phyloP scores from a whole-genome alignment of 768 basidiomycete species.

The Solioccasus polychromus region DNA sequence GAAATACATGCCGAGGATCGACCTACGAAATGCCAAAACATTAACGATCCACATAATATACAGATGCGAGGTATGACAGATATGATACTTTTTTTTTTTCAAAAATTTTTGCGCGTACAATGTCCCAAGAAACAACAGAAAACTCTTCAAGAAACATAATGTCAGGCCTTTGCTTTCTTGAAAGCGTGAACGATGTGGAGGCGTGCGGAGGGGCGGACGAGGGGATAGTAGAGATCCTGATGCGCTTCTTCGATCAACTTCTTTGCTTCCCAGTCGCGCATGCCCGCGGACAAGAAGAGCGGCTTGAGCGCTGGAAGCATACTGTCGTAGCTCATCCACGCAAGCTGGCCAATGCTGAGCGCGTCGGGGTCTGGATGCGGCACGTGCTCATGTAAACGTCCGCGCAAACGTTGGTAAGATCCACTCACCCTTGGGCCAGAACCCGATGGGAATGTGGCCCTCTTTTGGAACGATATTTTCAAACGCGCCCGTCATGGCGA shows the following conservation, averaged over 20 bases:
- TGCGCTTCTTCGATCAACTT: constrained; percentile 61
- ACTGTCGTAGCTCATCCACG: constrained; percentile 72
- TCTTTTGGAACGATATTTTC: constrained; percentile 54
- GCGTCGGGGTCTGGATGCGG: constrained; percentile 47
- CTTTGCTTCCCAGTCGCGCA: constrained; percentile 52
- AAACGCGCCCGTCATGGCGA: constrained; percentile 49
- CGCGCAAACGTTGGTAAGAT: constrained; percentile 7
- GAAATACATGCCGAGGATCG: constrained; percentile 9
- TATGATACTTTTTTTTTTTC: constrained; percentile 30
- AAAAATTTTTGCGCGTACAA: constrained; percentile 16
- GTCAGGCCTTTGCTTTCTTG: constrained; percentile 30
- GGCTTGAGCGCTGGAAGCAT: constrained; percentile 63
- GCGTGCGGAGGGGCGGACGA: constrained; percentile 46
- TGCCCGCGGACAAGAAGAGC: constrained; percentile 50
- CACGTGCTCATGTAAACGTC: constrained; percentile 7
- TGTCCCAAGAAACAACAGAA: constrained; percentile 22
- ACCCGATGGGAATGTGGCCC: constrained; percentile 65
- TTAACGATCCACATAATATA: constrained; percentile 64
- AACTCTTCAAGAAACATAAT: too few species aligned
- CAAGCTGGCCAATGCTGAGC: constrained; percentile 64
- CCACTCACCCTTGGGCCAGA: constrained; percentile 58
- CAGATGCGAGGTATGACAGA: constrained; percentile 8
- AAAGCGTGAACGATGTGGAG: constrained; percentile 60
- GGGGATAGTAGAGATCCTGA: constrained; percentile 60
- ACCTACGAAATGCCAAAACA: constrained; percentile 73